Conservation (phyloP, 768 basidiomycete species). For the Psilocybe azurescens region DNA sequence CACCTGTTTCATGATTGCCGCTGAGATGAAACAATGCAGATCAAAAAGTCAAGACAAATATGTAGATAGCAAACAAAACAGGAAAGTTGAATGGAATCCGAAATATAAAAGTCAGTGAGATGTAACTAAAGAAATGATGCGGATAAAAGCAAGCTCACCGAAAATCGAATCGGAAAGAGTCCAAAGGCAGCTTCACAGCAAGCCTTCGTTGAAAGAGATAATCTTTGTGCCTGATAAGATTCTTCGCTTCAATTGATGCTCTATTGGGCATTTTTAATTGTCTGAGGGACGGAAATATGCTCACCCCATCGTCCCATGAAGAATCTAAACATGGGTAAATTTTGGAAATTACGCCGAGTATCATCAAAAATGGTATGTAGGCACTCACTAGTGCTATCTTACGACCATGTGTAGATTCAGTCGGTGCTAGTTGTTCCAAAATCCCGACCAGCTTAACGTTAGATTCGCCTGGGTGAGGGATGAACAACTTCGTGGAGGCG, state of each 20-base stretch:
- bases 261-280: constrained; percentile 17
- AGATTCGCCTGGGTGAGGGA: constrained; percentile 54
- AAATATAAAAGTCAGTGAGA: neutral
- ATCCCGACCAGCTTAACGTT: constrained; percentile 57
- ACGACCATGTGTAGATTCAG: constrained; percentile 55
- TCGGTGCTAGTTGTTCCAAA: constrained; percentile 62
- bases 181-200: constrained; percentile 65
- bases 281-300: constrained; percentile 35
- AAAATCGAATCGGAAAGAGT: constrained; percentile 90
- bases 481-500: constrained; percentile 53
- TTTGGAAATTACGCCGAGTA: neutral
- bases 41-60: constrained; percentile 1
- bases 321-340: constrained; percentile 51
- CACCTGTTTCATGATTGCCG: constrained; percentile 79
- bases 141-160: constrained; percentile 51
- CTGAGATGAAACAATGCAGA: constrained; percentile 38
- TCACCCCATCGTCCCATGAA: constrained; percentile 83
- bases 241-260: constrained; percentile 26
- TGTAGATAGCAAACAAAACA: neutral
- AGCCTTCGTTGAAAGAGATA: constrained; percentile 83
- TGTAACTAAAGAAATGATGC: neutral
- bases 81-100: neutral
- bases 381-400: constrained; percentile 68
- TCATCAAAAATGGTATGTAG: constrained; percentile 2
- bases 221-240: constrained; percentile 72